A percentile compares a stretch with the other conserved stretches of the same genome.
Conservation (phyloP, 2,329 filamentous ascomycete species). For the Westerdykella sp. region DNA sequence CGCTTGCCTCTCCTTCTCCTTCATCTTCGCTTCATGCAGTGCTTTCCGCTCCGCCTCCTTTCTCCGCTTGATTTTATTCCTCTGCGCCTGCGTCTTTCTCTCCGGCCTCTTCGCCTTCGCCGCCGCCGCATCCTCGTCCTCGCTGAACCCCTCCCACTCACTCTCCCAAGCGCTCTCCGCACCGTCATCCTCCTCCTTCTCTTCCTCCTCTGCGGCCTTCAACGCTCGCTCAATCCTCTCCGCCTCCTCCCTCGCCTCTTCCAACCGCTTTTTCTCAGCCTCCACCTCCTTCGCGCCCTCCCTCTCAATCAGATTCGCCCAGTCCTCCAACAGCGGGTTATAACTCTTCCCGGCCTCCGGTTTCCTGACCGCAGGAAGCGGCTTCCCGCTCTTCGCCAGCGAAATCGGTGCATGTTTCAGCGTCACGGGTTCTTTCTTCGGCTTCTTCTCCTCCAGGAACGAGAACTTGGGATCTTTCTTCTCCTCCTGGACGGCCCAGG, state of each 20-base stretch:
- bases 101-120: conserved; percentile 68
- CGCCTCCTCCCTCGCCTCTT: conserved; percentile 59
- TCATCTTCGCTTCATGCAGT: conserved; percentile 70
- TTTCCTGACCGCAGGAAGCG: conserved; percentile 68
- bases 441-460: conserved; percentile 61
- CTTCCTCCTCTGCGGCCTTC: conserved; percentile 69
- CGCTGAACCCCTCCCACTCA: conserved; percentile 57
- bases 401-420: conserved; percentile 72
- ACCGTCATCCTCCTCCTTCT: conserved; percentile 72
- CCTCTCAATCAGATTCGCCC: conserved; percentile 65
- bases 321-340: conserved; percentile 83
- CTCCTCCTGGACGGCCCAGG: conserved; percentile 60
- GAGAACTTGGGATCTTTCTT: conserved; percentile 51
- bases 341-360: conserved; percentile 84
- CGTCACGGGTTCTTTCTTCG: conserved; percentile 67
- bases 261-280: conserved; percentile 67
- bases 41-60: conserved; percentile 77
- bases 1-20: conserved; percentile 65
- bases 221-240: conserved; percentile 62
- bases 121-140: conserved; percentile 46
- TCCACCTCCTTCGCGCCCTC: conserved; percentile 76
- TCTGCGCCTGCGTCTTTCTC: conserved; percentile 77
- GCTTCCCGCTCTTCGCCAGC: conserved; percentile 74
- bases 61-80: conserved; percentile 80
- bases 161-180: conserved; percentile 90